Evolutionary conservation across 2,329 filamentous ascomycete species (phyloP).

Genomic region (Fusarium globosum): DNA sequence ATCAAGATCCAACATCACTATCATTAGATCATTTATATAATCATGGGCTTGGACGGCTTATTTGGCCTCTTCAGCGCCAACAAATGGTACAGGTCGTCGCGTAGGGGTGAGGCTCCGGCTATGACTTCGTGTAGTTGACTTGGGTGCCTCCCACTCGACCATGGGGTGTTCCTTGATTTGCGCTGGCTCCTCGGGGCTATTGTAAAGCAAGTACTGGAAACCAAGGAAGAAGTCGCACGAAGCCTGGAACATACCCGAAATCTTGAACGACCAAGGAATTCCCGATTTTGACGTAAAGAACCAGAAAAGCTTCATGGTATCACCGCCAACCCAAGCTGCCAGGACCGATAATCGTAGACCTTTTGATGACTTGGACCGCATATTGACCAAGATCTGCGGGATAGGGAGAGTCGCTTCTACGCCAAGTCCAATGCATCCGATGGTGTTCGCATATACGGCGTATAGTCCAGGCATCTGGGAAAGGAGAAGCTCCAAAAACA

Average conservation of each 20-base stretch:
- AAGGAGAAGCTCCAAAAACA: slow-evolving; percentile 74
- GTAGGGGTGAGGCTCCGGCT: slow-evolving; percentile 54
- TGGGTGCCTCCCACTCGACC: slow-evolving; percentile 50
- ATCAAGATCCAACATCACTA: slow-evolving; percentile 15
- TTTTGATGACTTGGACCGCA: slow-evolving; percentile 74
- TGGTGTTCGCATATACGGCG: slow-evolving; percentile 70
- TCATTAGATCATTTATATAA: slow-evolving; percentile 35
- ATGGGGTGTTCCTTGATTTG: slow-evolving; percentile 54
- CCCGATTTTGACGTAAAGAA: slow-evolving; percentile 78
- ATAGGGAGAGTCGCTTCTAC: slow-evolving; percentile 86
- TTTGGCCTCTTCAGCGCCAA: slow-evolving; percentile 47
- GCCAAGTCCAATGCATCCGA: slow-evolving; percentile 80
- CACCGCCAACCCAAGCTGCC: slow-evolving; percentile 81
- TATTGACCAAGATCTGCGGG: slow-evolving; percentile 80
- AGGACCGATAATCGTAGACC: slow-evolving; percentile 83
- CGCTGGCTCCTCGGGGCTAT: slow-evolving; percentile 56
- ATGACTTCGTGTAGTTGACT: slow-evolving; percentile 41
- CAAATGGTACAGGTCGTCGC: slow-evolving; percentile 53
- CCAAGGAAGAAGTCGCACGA: slow-evolving; percentile 80
- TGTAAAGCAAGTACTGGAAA: slow-evolving; percentile 78
- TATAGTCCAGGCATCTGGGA: slow-evolving; percentile 69
- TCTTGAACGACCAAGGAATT: slow-evolving; percentile 83
- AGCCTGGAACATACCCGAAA: slow-evolving; percentile 85
- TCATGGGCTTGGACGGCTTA: slow-evolving; percentile 1
- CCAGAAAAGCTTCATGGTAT: slow-evolving; percentile 89